These are phyloP conservation scores for Lathyrus sativus DNA, from an alignment of 306 rosid species.

Conservation along the genomic window DNA sequence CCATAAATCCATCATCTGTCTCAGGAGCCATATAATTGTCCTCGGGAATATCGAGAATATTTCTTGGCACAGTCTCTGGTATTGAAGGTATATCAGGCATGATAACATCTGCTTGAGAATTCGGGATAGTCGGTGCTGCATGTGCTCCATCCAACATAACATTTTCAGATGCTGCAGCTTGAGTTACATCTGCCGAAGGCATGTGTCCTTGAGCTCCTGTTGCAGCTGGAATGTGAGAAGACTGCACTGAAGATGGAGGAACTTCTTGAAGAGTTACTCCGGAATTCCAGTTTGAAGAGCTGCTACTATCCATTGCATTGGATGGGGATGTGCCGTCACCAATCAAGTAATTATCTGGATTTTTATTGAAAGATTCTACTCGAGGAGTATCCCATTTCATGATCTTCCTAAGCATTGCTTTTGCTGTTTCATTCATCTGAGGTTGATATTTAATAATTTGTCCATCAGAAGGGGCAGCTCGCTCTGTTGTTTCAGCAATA, in stretches of 20 bases:
- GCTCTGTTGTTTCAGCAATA: constrained; percentile 52
- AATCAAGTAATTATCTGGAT: constrained; percentile 55
- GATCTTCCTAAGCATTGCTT: constrained; percentile 78
- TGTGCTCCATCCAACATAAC: constrained; percentile 47
- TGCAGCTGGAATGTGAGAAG: constrained; percentile 46
- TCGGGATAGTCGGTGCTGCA: constrained; percentile 48
- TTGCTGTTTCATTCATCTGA: constrained; percentile 69
- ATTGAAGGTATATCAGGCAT: constrained; percentile 71
- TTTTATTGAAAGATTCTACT: constrained; percentile 54
- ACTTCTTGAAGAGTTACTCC: constrained; percentile 89
- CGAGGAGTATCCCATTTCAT: constrained; percentile 70
- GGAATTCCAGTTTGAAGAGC: constrained; percentile 62
- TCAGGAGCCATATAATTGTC: constrained; percentile 55
- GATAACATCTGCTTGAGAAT: constrained; percentile 52
- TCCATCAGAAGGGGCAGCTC: constrained; percentile 67
- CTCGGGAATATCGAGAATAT: constrained; percentile 51
- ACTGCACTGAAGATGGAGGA: constrained; percentile 56
- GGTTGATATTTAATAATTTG: constrained; percentile 89
- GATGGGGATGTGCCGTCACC: constrained; percentile 63
- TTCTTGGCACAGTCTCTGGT: constrained; percentile 56
- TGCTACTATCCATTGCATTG: constrained; percentile 56
- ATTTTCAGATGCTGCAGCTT: constrained; percentile 51
- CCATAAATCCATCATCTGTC: constrained; percentile 53
- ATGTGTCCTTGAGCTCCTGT: constrained; percentile 41
- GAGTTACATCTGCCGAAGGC: constrained; percentile 49